phyloP scores from a whole-genome alignment of 2,329 filamentous ascomycete genomes.

The Ophiostoma ulmi region DNA sequence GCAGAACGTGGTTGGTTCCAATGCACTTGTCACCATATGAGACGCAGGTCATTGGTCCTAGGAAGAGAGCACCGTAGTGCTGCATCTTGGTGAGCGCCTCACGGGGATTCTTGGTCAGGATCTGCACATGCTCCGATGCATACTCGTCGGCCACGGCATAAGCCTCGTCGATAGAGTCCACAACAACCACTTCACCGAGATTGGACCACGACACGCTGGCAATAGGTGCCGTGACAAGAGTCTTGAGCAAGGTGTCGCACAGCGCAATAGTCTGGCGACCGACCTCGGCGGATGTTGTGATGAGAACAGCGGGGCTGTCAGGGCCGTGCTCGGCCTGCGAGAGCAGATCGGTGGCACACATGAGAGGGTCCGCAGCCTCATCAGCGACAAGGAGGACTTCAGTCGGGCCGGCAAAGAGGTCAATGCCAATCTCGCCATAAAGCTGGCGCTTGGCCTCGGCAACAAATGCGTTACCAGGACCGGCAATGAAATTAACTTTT shows the following conservation, averaged over 20 bases:
- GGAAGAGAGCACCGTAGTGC: constrained; percentile 47
- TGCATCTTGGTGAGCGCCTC: constrained; percentile 48
- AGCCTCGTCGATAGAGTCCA: constrained; percentile 39
- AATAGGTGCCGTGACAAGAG: constrained; percentile 41
- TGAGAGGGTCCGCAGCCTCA: constrained; percentile 42
- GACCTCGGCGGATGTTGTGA: constrained; percentile 43
- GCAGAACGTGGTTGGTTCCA: constrained; percentile 51
- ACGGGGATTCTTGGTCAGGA: constrained; percentile 43
- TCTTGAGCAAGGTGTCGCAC: constrained; percentile 38
- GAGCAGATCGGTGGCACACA: constrained; percentile 43
- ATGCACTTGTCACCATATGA: constrained; percentile 53
- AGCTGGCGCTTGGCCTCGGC: constrained; percentile 51
- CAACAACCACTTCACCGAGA: constrained; percentile 44
- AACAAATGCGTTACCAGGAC: constrained; percentile 51
- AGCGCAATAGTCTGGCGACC: constrained; percentile 37
- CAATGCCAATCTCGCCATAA: constrained; percentile 51
- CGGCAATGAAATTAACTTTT: constrained; percentile 50
- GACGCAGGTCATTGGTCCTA: constrained; percentile 49
- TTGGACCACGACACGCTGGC: constrained; percentile 42
- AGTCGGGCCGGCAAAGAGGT: constrained; percentile 50
- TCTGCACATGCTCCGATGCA: constrained; percentile 49
- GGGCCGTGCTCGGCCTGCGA: constrained; percentile 49
- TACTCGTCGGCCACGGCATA: constrained; percentile 44
- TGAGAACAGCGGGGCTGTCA: constrained; percentile 46
- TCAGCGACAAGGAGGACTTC: constrained; percentile 50